A percentile compares a stretch with the other conserved stretches of the same genome.
Conservation (phyloP, 2,329 filamentous ascomycete species). For the Colletotrichum musae region DNA sequence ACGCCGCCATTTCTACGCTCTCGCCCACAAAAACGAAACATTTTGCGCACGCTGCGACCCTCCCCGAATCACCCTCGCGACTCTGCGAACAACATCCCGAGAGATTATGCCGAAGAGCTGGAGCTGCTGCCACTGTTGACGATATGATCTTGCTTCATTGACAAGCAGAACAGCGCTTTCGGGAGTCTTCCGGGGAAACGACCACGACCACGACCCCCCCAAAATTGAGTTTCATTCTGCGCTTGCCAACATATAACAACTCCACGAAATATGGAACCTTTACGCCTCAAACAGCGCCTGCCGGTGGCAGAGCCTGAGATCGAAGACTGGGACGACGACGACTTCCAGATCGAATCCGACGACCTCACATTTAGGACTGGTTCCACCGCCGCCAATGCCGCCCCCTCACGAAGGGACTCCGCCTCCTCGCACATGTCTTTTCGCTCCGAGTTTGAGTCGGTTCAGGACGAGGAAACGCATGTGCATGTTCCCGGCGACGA, state of each 20-base stretch:
- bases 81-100: slow-evolving; percentile 23
- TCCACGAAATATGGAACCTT: slow-evolving; percentile 63
- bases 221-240: slow-evolving; percentile 28
- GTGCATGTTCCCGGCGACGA: slow-evolving; percentile 88
- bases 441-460: slow-evolving; percentile 84
- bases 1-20: slow-evolving; percentile 35
- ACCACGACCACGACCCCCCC: slow-evolving; percentile 7
- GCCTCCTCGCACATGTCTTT: slow-evolving; percentile 87
- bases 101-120: slow-evolving; percentile 42
- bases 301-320: slow-evolving; percentile 71
- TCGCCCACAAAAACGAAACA: slow-evolving; percentile 19
- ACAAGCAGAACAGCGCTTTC: slow-evolving; percentile 39
- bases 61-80: slow-evolving; percentile 11
- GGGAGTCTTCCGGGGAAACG: slow-evolving; percentile 30
- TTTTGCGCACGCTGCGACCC: slow-evolving; percentile 21
- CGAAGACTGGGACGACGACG: slow-evolving; percentile 86
- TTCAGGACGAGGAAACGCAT: slow-evolving; percentile 86
- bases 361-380: slow-evolving; percentile 73
- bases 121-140: slow-evolving; percentile 41
- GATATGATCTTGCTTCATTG: slow-evolving; percentile 44
- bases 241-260: slow-evolving; percentile 23
- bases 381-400: slow-evolving; percentile 58
- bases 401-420: slow-evolving; percentile 77
- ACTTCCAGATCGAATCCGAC: slow-evolving; percentile 79
- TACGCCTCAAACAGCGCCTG: slow-evolving; percentile 67